Base-by-base conservation (phyloP, 345 rosid species). In the Citrus cavaleriei region DNA sequence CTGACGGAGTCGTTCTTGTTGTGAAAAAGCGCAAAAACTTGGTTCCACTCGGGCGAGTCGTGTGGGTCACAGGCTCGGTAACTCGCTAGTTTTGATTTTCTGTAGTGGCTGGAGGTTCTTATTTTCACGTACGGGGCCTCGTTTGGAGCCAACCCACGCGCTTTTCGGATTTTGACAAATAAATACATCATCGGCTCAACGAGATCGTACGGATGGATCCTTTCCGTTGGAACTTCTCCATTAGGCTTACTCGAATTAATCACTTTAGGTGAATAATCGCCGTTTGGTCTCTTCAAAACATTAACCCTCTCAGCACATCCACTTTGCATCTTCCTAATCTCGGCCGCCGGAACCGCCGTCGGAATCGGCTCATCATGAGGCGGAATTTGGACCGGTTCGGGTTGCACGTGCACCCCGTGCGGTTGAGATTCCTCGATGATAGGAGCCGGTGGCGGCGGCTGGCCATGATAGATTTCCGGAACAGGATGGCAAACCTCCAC, bases 141-240 rank as follows among this genome's bases (percentile, higher is more conserved):
- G 82, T 89, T 94, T 6, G 85, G 86, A 22, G 91, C 76, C 21
- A 96, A 74, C 0, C 92, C 92, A 32, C 98, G 94, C 5, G 97
- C 97, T 85, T 94, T 96, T 14, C 88, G 91, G 61, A 96, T 91
- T 80, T 84, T 81, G 32, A 91, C 83, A 84, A 90, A 96, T 81
- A 96, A 85, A 80, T 93, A 94, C 79, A 87, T 92, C 97, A 94
- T 94, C 46, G 98, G 94, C 84, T 96, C 99, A 2, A 94, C 99
- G 19, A 94, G 91, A 84, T 88, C 89, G 83, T 82, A 91, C 0
- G 95, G 97, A 76, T 85, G 88, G 77, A 83, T 79, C 79, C 87
- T 68, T 73, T 92, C 94, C 14, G 85, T 35, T 21, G 82, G 74
- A 3, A 75, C 57, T 73, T 86, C 92, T 32, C 83, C 77, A 30